phyloP scores from a whole-genome alignment of 768 basidiomycete genomes.

The Leccinum variicolor region DNA sequence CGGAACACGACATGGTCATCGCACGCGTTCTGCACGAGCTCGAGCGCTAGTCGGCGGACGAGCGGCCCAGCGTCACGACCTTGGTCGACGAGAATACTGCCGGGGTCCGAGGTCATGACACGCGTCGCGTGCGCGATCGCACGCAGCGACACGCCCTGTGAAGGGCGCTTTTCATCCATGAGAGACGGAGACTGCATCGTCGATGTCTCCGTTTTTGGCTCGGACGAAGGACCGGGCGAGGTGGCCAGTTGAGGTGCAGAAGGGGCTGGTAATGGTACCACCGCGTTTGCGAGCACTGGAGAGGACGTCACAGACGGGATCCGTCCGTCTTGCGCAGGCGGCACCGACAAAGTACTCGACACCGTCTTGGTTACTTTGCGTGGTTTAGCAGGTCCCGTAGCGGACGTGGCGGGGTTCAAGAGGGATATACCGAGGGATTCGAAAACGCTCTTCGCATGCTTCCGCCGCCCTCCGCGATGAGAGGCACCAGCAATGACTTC shows the following conservation, averaged over 20 bases:
- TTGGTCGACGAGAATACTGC: slow-evolving; percentile 70
- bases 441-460: slow-evolving; percentile 62
- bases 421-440: slow-evolving; percentile 69
- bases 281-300: slow-evolving; percentile 11
- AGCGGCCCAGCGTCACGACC: slow-evolving; percentile 60
- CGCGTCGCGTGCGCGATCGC: slow-evolving; percentile 82
- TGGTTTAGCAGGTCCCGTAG: slow-evolving; percentile 23
- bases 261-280: slow-evolving; percentile 13
- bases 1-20: slow-evolving; percentile 53
- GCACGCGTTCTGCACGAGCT: slow-evolving; percentile 64
- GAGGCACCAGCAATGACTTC: slow-evolving; percentile 9
- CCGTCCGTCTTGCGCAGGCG: slow-evolving; percentile 11
- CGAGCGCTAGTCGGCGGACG: slow-evolving; percentile 62
- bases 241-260: slow-evolving; percentile 30
- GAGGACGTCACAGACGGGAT: slow-evolving; percentile 6
- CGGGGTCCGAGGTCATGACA: slow-evolving; percentile 80
- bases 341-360: slow-evolving; percentile 14
- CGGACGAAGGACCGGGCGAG: slow-evolving; percentile 15
- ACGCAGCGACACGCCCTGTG: slow-evolving; percentile 64
- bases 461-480: slow-evolving; percentile 31
- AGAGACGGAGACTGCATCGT: slow-evolving; percentile 27
- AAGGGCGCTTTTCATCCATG: slow-evolving; percentile 28
- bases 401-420: slow-evolving; percentile 45
- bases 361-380: slow-evolving; percentile 20
- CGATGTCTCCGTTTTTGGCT: slow-evolving; percentile 25